These are phyloP conservation scores for Gossypium lobatum DNA, from an alignment of 441 rosid genomes.

Conservation along the genomic window DNA sequence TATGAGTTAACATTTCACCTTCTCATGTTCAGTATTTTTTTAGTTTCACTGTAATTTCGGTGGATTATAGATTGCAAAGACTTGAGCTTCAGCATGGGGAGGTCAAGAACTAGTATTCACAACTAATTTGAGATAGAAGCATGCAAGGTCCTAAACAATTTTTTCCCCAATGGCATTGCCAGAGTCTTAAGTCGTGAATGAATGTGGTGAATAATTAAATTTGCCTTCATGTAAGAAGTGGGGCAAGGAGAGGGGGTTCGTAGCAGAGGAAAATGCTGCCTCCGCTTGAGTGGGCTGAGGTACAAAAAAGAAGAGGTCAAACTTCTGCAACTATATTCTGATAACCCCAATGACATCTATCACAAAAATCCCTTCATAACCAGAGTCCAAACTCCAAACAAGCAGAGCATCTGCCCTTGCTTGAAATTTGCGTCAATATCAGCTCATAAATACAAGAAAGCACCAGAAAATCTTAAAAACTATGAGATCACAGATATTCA, in stretches of 20 bases:
- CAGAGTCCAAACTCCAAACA: background rate
- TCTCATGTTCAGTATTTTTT: background rate
- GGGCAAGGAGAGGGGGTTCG: background rate
- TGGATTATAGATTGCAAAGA: background rate
- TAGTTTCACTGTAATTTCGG: background rate
- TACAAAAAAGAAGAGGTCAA: background rate
- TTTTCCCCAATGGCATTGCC: background rate
- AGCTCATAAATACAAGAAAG: background rate
- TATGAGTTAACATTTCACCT: background rate
- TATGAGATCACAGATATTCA: background rate
- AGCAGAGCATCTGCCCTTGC: background rate
- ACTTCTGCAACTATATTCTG: background rate
- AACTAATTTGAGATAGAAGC: constrained; percentile 2
- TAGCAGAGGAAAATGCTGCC: background rate
- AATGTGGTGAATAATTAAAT: background rate
- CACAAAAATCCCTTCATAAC: background rate
- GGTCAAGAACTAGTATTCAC: background rate
- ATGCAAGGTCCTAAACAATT: background rate
- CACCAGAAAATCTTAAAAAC: background rate
- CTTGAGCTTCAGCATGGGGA: background rate
- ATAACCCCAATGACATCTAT: background rate
- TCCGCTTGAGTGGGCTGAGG: background rate
- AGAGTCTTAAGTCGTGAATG: background rate
- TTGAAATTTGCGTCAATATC: background rate
- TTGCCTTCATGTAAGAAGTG: background rate